phyloP scores from a whole-genome alignment of 1,284 basidiomycete species.

The Microbotryum scabiosae region DNA sequence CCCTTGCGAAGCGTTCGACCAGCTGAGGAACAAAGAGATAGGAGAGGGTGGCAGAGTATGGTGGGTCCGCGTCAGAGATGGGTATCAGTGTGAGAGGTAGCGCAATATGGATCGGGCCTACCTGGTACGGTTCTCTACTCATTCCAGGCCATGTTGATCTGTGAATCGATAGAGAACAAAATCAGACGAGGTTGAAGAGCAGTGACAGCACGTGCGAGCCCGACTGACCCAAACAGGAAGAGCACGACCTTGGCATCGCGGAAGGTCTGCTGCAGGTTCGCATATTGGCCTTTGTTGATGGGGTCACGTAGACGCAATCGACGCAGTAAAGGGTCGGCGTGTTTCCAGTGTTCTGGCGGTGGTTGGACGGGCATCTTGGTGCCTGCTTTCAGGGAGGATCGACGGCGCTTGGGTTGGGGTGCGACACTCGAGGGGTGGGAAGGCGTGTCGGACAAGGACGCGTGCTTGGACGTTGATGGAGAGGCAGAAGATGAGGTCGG shows the following conservation, averaged over 20 bases:
- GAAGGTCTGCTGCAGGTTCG: constrained; percentile 36
- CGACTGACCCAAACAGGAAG: constrained; percentile 41
- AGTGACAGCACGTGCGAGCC: not conserved
- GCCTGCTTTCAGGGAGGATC: constrained; percentile 37
- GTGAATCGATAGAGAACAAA: constrained; percentile 1
- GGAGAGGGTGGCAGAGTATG: not conserved
- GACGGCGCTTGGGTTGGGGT: constrained; percentile 10
- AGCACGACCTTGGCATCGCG: constrained; percentile 38
- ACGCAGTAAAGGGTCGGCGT: constrained; percentile 40
- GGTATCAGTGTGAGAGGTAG: not conserved
- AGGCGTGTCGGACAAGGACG: not conserved
- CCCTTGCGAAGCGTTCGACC: constrained; percentile 34
- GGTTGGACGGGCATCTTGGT: constrained; percentile 34
- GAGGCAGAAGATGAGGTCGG: not conserved
- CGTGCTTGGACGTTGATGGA: not conserved
- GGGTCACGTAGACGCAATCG: constrained; percentile 37
- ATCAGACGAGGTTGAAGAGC: not conserved
- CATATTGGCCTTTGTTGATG: constrained; percentile 32
- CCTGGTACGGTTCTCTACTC: constrained; percentile 17
- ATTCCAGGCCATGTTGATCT: constrained; percentile 23
- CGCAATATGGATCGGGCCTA: not conserved
- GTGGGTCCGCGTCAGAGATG: not conserved
- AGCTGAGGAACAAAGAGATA: constrained; percentile 9
- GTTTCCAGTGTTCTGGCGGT: constrained; percentile 36
- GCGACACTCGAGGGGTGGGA: not conserved